Percentiles rank a stretch among this genome's conserved stretches.
phyloP scores from a whole-genome alignment of 2,329 filamentous ascomycete species.

The Endocalyx cinctus region DNA sequence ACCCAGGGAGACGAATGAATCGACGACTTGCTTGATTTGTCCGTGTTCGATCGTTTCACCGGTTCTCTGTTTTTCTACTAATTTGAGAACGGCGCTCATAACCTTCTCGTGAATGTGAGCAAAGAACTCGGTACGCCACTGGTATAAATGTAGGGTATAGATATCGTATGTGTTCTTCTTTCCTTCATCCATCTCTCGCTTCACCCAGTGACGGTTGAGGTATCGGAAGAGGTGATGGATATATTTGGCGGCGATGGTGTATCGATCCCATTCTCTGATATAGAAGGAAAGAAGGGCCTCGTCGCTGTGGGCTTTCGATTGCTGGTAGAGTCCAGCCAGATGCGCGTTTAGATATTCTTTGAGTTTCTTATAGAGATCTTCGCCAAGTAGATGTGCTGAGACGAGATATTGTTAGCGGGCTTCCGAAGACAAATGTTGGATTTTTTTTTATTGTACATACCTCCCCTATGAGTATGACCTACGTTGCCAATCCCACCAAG shows the following conservation, averaged over 20 bases:
- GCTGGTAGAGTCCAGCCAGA: slow-evolving; percentile 63
- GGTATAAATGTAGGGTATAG: slow-evolving; percentile 91
- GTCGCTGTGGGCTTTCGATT: slow-evolving; percentile 77
- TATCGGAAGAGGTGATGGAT: slow-evolving; percentile 97
- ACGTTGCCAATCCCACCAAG: slow-evolving; percentile 40
- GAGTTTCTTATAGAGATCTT: slow-evolving; percentile 91
- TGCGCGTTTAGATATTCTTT: slow-evolving; percentile 80
- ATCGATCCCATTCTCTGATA: slow-evolving; percentile 93
- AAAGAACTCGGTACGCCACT: slow-evolving; percentile 93
- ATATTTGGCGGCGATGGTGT: slow-evolving; percentile 93
- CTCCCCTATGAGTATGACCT: slow-evolving; percentile 62
- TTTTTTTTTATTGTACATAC: slow-evolving; percentile 46
- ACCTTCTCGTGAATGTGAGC: slow-evolving; percentile 77
- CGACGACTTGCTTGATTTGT: slow-evolving; percentile 95
- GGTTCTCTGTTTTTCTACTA: slow-evolving; percentile 95
- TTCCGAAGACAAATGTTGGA: slow-evolving; percentile 3
- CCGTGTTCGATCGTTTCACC: slow-evolving; percentile 96
- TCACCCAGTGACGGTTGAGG: slow-evolving; percentile 97
- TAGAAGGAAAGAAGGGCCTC: slow-evolving; percentile 90
- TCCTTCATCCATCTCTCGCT: slow-evolving; percentile 96
- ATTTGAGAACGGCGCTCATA: slow-evolving; percentile 89
- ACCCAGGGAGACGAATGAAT: slow-evolving; percentile 92
- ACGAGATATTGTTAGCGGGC: slow-evolving; percentile 13
- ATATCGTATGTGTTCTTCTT: slow-evolving; percentile 99
- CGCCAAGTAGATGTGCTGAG: slow-evolving; percentile 92